Evolutionary conservation across 169 alveolate species (phyloP).

Genomic region (Besnoitia besnoiti): DNA sequence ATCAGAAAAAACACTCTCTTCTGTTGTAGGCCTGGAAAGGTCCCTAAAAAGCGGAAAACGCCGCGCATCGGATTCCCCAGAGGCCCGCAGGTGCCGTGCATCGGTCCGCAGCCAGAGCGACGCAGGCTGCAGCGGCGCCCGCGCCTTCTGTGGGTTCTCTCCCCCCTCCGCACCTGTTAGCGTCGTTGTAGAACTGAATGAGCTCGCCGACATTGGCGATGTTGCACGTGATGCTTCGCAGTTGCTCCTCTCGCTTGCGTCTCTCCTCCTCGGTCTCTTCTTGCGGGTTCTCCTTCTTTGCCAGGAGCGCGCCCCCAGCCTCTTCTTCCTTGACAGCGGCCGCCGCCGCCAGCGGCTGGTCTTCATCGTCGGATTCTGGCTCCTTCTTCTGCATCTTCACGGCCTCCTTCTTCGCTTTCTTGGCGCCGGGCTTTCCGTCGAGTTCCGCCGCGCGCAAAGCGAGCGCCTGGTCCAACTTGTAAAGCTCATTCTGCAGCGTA

Average conservation of each 20-base stretch:
- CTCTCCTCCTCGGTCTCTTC: neutral
- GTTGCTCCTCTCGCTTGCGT: neutral
- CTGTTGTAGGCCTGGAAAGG: too few species aligned
- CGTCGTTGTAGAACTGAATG: constrained; percentile 95
- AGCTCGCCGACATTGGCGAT: constrained; percentile 86
- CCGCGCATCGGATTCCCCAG: too few species aligned
- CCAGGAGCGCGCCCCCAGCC: neutral
- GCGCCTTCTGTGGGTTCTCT: too few species aligned
- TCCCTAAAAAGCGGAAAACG: too few species aligned
- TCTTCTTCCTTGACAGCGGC: neutral
- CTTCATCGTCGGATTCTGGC: constrained; percentile 7
- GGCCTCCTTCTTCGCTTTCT: neutral
- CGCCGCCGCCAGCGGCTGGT: neutral
- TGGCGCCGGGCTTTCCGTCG: neutral
- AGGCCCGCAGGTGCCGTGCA: too few species aligned
- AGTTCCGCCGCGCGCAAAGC: neutral
- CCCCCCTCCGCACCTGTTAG: constrained; percentile 78
- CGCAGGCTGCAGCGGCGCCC: too few species aligned
- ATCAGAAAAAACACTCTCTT: too few species aligned
- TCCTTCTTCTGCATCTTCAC: neutral
- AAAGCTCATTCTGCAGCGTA: constrained; percentile 93
- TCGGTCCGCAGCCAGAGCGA: too few species aligned
- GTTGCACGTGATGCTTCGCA: constrained; percentile 66
- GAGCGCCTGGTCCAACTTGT: constrained; percentile 67
- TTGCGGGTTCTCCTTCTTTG: neutral